These are phyloP conservation scores for Oryza rufipogon DNA, from an alignment of 176 grass and related monocot species.

Conservation along the genomic window DNA sequence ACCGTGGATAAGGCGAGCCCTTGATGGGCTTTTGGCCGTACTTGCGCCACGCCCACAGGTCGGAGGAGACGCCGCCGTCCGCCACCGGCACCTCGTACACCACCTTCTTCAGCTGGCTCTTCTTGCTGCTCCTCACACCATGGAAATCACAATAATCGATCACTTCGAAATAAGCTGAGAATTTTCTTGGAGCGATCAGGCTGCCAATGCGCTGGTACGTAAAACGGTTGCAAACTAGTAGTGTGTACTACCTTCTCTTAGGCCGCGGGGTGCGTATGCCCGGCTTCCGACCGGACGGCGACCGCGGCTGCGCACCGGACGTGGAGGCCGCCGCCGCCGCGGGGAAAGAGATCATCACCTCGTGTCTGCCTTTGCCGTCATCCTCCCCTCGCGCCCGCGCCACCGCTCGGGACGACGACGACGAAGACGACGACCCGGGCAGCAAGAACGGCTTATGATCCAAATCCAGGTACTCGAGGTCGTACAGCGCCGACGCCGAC, in stretches of 20 bases:
- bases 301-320: slow-evolving; percentile 18
- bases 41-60: slow-evolving; percentile 99
- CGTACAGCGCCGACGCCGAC: slow-evolving; percentile 34
- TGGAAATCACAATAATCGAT: neutral
- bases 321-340: slow-evolving; percentile 29
- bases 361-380: neutral
- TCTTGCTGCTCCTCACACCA: slow-evolving; percentile 57
- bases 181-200: neutral
- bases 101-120: slow-evolving; percentile 84
- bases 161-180: neutral
- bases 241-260: slow-evolving; percentile 45
- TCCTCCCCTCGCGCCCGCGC: slow-evolving; percentile 21
- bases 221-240: neutral
- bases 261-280: slow-evolving; percentile 40
- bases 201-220: too few species aligned
- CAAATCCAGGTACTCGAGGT: slow-evolving; percentile 45
- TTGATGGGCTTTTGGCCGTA: slow-evolving; percentile 99
- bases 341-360: slow-evolving; percentile 58
- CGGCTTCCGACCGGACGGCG: slow-evolving; percentile 42
- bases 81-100: slow-evolving; percentile 81
- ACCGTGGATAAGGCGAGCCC: slow-evolving; percentile 96
- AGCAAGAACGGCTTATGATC: slow-evolving; percentile 40
- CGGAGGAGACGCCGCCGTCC: slow-evolving; percentile 65
- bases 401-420: slow-evolving; percentile 8
- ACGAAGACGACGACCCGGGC: neutral